phyloP scores from a whole-genome alignment of 805 yeast genomes.

The Metschnikowia colocasiae region DNA sequence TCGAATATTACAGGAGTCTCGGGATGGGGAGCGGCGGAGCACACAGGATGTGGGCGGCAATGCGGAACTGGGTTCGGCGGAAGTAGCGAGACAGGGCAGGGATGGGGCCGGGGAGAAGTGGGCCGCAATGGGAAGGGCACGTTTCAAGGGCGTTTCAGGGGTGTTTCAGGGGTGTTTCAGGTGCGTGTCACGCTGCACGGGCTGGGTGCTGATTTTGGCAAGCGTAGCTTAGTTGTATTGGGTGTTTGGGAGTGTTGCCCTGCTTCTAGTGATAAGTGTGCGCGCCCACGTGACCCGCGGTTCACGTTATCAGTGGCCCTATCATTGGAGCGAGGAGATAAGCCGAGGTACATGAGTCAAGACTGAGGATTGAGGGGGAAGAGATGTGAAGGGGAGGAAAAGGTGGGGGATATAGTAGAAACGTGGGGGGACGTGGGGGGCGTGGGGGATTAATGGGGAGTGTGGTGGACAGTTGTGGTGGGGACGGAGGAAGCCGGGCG shows the following conservation, averaged over 20 bases:
- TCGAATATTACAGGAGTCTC: neutral
- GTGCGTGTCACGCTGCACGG: neutral
- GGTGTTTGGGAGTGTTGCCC: conserved; percentile 3
- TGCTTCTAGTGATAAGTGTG: conserved; percentile 1
- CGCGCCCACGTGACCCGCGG: conserved; percentile 5
- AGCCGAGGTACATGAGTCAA: neutral
- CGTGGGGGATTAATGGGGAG: too few relatives aligned
- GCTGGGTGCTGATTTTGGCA: neutral
- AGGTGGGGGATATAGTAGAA: neutral
- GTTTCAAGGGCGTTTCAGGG: neutral
- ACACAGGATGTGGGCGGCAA: neutral
- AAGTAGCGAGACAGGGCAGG: neutral
- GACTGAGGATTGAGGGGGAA: neutral
- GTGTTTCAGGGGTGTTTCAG: neutral
- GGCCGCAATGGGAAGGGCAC: neutral
- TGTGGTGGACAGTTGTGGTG: too few relatives aligned
- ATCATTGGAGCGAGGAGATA: conserved; percentile 1
- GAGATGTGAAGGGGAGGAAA: neutral
- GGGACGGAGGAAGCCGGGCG: too few relatives aligned
- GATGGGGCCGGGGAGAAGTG: neutral
- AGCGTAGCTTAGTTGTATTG: neutral
- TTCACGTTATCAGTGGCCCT: conserved; percentile 5
- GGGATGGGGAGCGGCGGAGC: neutral
- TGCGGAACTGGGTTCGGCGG: neutral
- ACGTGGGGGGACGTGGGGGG: too few relatives aligned